These are phyloP conservation scores for Geosmithia morbida DNA, from an alignment of 2,329 filamentous ascomycete genomes.

Conservation along the genomic window DNA sequence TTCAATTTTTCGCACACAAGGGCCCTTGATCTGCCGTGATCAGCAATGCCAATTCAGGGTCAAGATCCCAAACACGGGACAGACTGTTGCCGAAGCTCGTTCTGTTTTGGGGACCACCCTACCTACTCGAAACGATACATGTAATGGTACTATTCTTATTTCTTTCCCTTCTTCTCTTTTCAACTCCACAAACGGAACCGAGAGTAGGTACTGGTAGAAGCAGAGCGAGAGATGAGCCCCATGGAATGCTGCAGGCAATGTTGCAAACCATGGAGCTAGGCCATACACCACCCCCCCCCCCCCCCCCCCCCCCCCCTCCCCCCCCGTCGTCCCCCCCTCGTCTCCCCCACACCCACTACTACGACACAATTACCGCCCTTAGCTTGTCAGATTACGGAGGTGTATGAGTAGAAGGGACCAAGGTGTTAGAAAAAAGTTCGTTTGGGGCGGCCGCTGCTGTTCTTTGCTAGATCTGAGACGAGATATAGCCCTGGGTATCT, in stretches of 20 bases:
- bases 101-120: background rate
- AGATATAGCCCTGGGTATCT: too few species aligned
- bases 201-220: too few species aligned
- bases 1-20: too few species aligned
- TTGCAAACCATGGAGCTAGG: background rate
- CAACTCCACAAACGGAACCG: too few species aligned
- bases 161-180: background rate
- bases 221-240: background rate
- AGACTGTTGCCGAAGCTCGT: background rate
- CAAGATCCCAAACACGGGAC: background rate
- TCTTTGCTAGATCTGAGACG: too few species aligned
- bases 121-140: background rate
- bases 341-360: background rate
- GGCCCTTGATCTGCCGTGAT: background rate
- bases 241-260: background rate
- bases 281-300: too few species aligned
- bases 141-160: background rate
- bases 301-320: background rate
- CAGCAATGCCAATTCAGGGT: background rate
- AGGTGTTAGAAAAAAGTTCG: too few species aligned
- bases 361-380: background rate
- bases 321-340: too few species aligned
- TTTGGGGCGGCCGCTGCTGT: too few species aligned
- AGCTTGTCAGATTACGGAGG: background rate
- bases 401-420: too few species aligned